A percentile compares a stretch with the other conserved stretches of the same genome.
These are phyloP conservation scores for Yarrowia divulgata DNA, from an alignment of 805 yeast species.

Conservation along the genomic window DNA sequence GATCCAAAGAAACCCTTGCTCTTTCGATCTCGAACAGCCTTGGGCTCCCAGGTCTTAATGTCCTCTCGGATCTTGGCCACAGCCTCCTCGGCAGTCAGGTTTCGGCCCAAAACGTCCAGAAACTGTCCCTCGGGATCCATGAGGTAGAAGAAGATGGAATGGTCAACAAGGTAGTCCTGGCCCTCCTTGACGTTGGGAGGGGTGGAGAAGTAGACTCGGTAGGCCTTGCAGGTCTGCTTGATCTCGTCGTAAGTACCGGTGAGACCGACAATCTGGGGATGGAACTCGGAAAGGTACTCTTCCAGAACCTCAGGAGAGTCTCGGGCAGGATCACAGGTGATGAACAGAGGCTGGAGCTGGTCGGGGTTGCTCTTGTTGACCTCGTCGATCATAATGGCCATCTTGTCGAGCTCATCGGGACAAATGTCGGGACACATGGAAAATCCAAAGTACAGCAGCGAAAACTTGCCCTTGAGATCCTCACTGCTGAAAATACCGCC, in stretches of 20 bases:
- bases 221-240: constrained; percentile 84
- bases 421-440: constrained; percentile 98
- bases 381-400: constrained; percentile 74
- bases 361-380: constrained; percentile 57
- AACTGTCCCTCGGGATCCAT: constrained; percentile 99
- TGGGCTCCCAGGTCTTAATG: constrained; percentile 76
- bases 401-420: constrained; percentile 95
- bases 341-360: constrained; percentile 79
- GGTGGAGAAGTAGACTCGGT: constrained; percentile 95
- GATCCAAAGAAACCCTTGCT: constrained; percentile 30
- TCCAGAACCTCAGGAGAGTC: constrained; percentile 87
- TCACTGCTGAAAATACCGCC: constrained; percentile 79
- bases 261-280: constrained; percentile 84
- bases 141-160: constrained; percentile 93
- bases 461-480: constrained; percentile 77
- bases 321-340: constrained; percentile 97
- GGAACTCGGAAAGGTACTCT: constrained; percentile 86
- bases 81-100: constrained; percentile 80
- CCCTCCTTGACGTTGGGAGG: constrained; percentile 95
- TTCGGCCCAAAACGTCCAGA: constrained; percentile 93
- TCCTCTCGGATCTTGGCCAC: constrained; percentile 77
- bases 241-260: constrained; percentile 90
- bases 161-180: constrained; percentile 95
- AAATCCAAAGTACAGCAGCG: constrained; percentile 92
- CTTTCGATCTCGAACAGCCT: constrained; percentile 63